Percentiles rank a stretch among this genome's conserved stretches.
These are phyloP conservation scores for Flaveria linearis DNA, from an alignment of 129 eudicot genomes.

Conservation along the genomic window DNA sequence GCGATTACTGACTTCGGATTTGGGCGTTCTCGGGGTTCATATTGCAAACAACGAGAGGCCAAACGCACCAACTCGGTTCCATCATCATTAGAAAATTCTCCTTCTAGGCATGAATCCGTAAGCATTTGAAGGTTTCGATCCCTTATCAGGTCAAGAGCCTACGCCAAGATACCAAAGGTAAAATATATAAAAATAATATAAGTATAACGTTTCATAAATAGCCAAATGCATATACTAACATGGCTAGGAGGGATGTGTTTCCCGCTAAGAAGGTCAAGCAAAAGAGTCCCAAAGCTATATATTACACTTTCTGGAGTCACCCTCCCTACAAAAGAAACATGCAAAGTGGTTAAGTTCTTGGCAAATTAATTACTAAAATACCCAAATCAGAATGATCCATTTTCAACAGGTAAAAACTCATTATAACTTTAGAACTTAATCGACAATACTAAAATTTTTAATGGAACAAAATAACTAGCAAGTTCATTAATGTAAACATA, in stretches of 20 bases:
- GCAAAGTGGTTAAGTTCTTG: not conserved
- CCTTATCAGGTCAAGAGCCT: conserved; percentile 74
- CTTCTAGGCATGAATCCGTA: conserved; percentile 77
- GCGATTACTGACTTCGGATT: conserved; percentile 49
- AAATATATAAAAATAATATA: conserved; percentile 10
- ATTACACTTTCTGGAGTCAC: conserved; percentile 75
- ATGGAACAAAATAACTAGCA: conserved; percentile 14
- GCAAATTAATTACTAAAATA: not conserved
- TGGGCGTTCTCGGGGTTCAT: conserved; percentile 71
- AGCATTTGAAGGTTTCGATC: conserved; percentile 73
- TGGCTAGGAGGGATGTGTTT: conserved; percentile 78
- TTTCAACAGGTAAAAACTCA: conserved; percentile 1
- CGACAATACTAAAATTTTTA: not conserved
- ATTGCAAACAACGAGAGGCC: conserved; percentile 72
- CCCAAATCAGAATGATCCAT: not conserved
- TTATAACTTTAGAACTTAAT: not conserved
- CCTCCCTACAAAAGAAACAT: conserved; percentile 39
- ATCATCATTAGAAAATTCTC: conserved; percentile 61
- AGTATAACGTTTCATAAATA: not conserved
- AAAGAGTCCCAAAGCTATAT: conserved; percentile 65
- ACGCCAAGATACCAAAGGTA: conserved; percentile 16
- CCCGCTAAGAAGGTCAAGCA: conserved; percentile 72
- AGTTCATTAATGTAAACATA: conserved; percentile 27
- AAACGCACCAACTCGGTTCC: conserved; percentile 67
- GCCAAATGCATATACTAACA: conserved; percentile 34